A percentile compares a stretch with the other conserved stretches of the same genome.
Conservation (phyloP, 2,329 filamentous ascomycete species). For the Xylariaceae sp. region DNA sequence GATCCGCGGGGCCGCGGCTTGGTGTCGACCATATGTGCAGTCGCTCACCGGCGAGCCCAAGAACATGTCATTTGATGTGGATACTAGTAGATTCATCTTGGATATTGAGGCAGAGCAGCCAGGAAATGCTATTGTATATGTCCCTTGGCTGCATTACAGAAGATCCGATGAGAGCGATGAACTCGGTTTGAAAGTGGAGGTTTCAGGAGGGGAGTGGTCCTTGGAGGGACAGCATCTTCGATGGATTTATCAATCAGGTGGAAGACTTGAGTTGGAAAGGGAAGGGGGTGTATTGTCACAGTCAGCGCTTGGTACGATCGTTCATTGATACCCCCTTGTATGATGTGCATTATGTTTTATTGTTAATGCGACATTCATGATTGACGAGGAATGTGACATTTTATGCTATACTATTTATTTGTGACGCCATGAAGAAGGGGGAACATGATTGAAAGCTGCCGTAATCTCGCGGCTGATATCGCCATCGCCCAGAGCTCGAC, state of each 20-base stretch:
- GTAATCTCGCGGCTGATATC: too few relatives aligned
- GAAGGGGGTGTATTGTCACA: constrained; percentile 6
- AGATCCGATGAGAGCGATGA: constrained; percentile 3
- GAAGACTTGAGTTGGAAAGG: constrained; percentile 7
- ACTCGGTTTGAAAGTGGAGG: constrained; percentile 4
- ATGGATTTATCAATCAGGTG: constrained; percentile 7
- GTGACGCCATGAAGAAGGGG: too few relatives aligned
- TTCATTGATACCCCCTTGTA: constrained; percentile 1
- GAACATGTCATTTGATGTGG: constrained; percentile 12
- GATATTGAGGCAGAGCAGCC: constrained; percentile 2
- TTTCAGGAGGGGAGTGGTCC: constrained; percentile 5
- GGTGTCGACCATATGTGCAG: constrained; percentile 17
- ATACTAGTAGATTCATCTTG: constrained; percentile 6
- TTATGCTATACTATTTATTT: too few relatives aligned
- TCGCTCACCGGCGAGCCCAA: constrained; percentile 5
- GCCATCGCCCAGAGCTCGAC: too few relatives aligned
- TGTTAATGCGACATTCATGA: too few relatives aligned
- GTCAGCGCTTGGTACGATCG: constrained; percentile 7
- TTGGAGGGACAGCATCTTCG: constrained; percentile 6
- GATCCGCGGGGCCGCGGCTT: constrained; percentile 13
- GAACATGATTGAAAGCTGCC: too few relatives aligned
- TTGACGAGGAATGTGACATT: too few relatives aligned
- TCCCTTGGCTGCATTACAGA: constrained; percentile 17
- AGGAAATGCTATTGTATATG: constrained; percentile 9
- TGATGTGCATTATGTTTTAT: too few relatives aligned